phyloP scores from a whole-genome alignment of 345 rosid genomes.

The Diplotaxis tenuifolia region DNA sequence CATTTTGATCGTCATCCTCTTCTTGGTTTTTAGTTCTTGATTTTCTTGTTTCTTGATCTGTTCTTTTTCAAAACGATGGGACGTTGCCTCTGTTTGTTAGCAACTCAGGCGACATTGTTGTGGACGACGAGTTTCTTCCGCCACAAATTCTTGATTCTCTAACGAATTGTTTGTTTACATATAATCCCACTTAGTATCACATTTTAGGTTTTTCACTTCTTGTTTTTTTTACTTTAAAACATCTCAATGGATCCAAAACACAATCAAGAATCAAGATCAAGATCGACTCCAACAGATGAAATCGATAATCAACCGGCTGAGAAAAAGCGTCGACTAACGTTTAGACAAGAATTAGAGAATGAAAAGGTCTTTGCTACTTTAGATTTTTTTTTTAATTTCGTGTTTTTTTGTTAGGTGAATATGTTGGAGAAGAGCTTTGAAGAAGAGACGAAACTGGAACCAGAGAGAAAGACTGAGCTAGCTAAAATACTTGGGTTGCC shows the following conservation, averaged over 20 bases:
- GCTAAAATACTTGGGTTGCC: conserved; percentile 17
- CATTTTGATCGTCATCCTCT: neutral
- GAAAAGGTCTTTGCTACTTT: neutral
- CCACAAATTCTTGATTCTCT: conserved; percentile 24
- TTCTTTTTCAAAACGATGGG: neutral
- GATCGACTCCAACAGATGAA: neutral
- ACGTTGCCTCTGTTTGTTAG: conserved; percentile 3
- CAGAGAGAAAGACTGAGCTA: conserved; percentile 19
- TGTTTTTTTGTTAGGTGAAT: conserved; percentile 15
- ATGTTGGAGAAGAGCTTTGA: conserved; percentile 22
- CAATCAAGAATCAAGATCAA: conserved; percentile 9
- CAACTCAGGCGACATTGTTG: conserved; percentile 15
- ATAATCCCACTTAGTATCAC: neutral
- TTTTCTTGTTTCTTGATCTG: conserved; percentile 3
- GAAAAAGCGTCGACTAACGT: conserved; percentile 19
- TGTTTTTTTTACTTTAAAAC: neutral
- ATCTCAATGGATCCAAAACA: neutral
- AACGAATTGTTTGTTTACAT: neutral
- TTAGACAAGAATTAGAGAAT: neutral
- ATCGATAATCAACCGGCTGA: neutral
- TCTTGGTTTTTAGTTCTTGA: neutral
- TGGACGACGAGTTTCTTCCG: conserved; percentile 35
- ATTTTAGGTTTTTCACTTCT: neutral
- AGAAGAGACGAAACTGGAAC: conserved; percentile 30
- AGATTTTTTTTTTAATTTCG: neutral